phyloP scores from a whole-genome alignment of 2,329 filamentous ascomycete species.

The Malbranchea zuffiana region DNA sequence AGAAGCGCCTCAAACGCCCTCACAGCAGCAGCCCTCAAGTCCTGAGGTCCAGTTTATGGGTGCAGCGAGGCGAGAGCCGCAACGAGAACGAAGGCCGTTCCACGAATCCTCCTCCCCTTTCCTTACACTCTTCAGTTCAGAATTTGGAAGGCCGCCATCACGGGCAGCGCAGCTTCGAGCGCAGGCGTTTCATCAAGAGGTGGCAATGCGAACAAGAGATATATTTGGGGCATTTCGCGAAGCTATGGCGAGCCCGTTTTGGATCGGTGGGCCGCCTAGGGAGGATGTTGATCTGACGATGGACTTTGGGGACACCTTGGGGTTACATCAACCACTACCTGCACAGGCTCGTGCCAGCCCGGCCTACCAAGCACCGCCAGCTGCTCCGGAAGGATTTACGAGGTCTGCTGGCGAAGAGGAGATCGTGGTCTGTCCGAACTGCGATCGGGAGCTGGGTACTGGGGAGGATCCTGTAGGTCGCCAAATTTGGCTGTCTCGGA shows the following conservation, averaged over 20 bases:
- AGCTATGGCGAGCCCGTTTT: slow-evolving; percentile 17
- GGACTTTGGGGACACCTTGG: slow-evolving; percentile 24
- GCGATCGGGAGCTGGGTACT: slow-evolving; percentile 69
- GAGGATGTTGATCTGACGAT: slow-evolving; percentile 20
- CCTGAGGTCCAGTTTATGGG: slow-evolving; percentile 44
- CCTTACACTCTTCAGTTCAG: not conserved
- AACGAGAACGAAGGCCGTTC: slow-evolving; percentile 13
- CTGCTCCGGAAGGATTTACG: slow-evolving; percentile 66
- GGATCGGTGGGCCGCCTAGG: slow-evolving; percentile 18
- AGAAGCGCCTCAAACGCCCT: slow-evolving; percentile 25
- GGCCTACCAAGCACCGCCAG: slow-evolving; percentile 51
- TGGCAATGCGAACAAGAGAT: slow-evolving; percentile 16
- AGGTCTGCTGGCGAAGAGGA: slow-evolving; percentile 61
- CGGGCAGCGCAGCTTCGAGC: not conserved
- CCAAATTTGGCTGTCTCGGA: slow-evolving; percentile 85
- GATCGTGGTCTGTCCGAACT: slow-evolving; percentile 73
- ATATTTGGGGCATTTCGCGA: slow-evolving; percentile 10
- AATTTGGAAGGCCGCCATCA: not conserved
- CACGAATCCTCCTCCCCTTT: slow-evolving; percentile 11
- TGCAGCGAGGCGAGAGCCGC: slow-evolving; percentile 10
- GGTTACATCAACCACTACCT: slow-evolving; percentile 25
- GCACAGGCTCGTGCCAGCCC: slow-evolving; percentile 15
- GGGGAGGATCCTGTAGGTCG: slow-evolving; percentile 58
- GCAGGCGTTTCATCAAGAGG: slow-evolving; percentile 16
- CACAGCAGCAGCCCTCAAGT: slow-evolving; percentile 22